Conservation (phyloP, 78 protist genomes). For the Dictyostelium firmibasis region DNA sequence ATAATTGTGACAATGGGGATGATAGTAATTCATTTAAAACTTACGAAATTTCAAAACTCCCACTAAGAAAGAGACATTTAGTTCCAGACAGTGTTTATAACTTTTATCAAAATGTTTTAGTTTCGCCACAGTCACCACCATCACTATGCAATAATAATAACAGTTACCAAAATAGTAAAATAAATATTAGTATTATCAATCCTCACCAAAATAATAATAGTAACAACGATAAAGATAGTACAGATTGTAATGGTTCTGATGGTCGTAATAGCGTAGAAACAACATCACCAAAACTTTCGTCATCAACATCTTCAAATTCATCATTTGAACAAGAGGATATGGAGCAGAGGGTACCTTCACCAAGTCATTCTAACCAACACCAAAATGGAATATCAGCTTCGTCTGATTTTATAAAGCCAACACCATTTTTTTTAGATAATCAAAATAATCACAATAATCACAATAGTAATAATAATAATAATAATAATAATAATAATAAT, state of each 20-base stretch:
- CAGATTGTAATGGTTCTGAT: not conserved
- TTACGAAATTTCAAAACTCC: slow-evolving; percentile 55
- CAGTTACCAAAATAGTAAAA: not conserved
- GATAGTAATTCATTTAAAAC: slow-evolving; percentile 24
- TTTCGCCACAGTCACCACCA: slow-evolving; percentile 67
- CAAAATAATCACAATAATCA: not conserved
- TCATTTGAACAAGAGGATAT: not conserved
- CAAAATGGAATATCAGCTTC: not conserved
- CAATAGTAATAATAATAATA: not conserved
- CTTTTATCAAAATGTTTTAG: slow-evolving; percentile 19
- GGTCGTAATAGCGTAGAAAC: not conserved
- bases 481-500: not conserved
- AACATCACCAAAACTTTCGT: slow-evolving; percentile 8
- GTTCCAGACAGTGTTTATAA: slow-evolving; percentile 67
- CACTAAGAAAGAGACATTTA: slow-evolving; percentile 73
- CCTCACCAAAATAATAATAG: not conserved
- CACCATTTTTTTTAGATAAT: not conserved
- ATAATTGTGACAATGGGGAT: not conserved
- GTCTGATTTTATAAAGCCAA: not conserved
- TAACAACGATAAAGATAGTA: not conserved
- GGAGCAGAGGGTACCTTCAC: slow-evolving; percentile 70
- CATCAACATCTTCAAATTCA: not conserved
- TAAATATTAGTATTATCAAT: not conserved
- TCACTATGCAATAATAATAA: not conserved
- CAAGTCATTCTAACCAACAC: not conserved